Conservation (phyloP, 2,329 filamentous ascomycete genomes). For the Verticillium isaacii region DNA sequence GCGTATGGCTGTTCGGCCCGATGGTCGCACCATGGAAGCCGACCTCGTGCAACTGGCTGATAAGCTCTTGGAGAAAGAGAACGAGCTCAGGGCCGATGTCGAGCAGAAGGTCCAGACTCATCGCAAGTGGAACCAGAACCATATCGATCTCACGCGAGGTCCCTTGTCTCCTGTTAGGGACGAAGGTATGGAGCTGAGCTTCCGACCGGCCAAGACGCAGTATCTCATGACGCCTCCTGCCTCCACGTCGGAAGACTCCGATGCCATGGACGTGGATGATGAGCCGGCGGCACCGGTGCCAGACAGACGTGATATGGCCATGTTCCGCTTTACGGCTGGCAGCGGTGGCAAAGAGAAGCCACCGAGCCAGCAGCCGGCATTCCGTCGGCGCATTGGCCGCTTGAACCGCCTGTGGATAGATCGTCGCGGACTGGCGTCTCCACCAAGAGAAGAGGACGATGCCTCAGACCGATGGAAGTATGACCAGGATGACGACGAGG, state of each 20-base stretch:
- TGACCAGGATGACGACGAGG: constrained; percentile 80
- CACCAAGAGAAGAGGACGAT: constrained; percentile 38
- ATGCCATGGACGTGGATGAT: constrained; percentile 49
- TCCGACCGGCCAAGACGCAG: constrained; percentile 68
- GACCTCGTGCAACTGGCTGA: constrained; percentile 77
- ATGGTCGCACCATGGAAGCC: constrained; percentile 68
- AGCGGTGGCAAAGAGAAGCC: constrained; percentile 33
- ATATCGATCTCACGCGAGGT: constrained; percentile 80
- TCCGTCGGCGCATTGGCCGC: constrained; percentile 78
- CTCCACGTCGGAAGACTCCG: constrained; percentile 45
- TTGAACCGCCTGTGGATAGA: constrained; percentile 86
- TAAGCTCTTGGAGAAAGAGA: constrained; percentile 74
- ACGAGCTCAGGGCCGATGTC: constrained; percentile 74
- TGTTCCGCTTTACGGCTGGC: constrained; percentile 42
- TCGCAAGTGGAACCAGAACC: constrained; percentile 84
- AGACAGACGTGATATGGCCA: constrained; percentile 15
- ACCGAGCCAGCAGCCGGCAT: constrained; percentile 53
- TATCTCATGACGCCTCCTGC: constrained; percentile 64
- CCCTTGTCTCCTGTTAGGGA: constrained; percentile 77
- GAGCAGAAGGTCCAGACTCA: constrained; percentile 85
- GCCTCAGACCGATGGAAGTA: constrained; percentile 75
- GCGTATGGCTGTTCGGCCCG: constrained; percentile 64
- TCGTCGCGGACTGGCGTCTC: constrained; percentile 62
- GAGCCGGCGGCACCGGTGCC: constrained; percentile 21
- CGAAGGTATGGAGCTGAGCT: constrained; percentile 54